A percentile compares a stretch with the other conserved stretches of the same genome.
Conservation (phyloP, 2,329 filamentous ascomycete species). For the Rosellinia necatrix region DNA sequence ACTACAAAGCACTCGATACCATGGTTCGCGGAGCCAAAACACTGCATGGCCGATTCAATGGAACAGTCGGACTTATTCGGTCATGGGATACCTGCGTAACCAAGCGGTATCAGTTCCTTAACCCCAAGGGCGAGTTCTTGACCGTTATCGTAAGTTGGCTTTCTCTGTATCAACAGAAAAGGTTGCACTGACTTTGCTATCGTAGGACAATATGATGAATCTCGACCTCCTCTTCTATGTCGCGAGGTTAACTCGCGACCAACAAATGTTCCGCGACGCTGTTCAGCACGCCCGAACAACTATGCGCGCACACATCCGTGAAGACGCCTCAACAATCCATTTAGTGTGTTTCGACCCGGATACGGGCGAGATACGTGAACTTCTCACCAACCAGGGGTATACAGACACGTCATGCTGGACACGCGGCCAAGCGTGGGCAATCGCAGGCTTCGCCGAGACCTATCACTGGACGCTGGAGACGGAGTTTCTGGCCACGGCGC, state of each 20-base stretch:
- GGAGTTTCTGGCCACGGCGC: constrained; percentile 49
- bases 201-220: constrained; percentile 48
- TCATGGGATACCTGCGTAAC: constrained; percentile 52
- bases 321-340: constrained; percentile 46
- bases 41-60: constrained; percentile 44
- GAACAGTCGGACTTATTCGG: constrained; percentile 42
- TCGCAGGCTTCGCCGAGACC: constrained; percentile 52
- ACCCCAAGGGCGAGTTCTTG: constrained; percentile 45
- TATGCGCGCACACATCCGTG: constrained; percentile 46
- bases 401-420: constrained; percentile 51
- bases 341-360: constrained; percentile 52
- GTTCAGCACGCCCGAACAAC: constrained; percentile 47
- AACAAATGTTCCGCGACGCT: constrained; percentile 42
- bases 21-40: constrained; percentile 44
- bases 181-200: neutral
- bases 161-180: too few relatives aligned
- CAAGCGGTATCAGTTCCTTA: constrained; percentile 43
- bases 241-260: constrained; percentile 41
- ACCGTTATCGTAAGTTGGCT: constrained; percentile 46
- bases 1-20: constrained; percentile 43
- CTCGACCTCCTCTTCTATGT: constrained; percentile 50
- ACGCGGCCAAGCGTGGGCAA: constrained; percentile 55
- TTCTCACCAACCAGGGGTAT: constrained; percentile 54
- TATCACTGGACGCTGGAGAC: constrained; percentile 51
- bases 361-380: constrained; percentile 45